Evolutionary conservation across 2,329 filamentous ascomycete species (phyloP).

Genomic region (Lojkania enalia): DNA sequence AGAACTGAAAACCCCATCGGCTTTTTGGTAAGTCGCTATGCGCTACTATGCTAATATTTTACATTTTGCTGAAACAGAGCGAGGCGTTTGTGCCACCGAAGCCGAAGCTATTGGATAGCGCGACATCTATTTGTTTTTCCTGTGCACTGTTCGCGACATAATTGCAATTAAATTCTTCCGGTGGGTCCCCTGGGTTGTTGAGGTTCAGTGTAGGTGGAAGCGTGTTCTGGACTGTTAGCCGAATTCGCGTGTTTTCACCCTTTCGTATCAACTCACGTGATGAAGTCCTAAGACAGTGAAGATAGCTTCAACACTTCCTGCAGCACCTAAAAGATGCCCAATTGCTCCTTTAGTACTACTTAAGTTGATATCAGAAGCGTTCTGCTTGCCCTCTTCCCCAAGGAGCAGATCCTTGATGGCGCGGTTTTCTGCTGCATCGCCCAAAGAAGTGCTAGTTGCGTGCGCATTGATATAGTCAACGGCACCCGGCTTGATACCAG

Average conservation of each 20-base stretch:
- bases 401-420: constrained; percentile 80
- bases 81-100: constrained; percentile 97
- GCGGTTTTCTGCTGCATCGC: constrained; percentile 83
- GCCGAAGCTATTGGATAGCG: constrained; percentile 93
- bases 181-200: constrained; percentile 60
- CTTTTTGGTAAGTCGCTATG: too few relatives aligned
- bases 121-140: constrained; percentile 69
- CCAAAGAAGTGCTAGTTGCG: constrained; percentile 83
- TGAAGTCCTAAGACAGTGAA: constrained; percentile 80
- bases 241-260: background rate
- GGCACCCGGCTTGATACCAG: constrained; percentile 65
- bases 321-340: constrained; percentile 88
- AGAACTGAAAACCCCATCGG: too few relatives aligned
- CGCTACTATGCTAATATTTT: too few relatives aligned
- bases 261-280: constrained; percentile 62
- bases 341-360: constrained; percentile 94
- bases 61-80: constrained; percentile 69
- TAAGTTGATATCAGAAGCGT: constrained; percentile 70
- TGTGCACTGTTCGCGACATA: constrained; percentile 77
- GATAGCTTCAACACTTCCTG: constrained; percentile 86
- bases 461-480: constrained; percentile 97
- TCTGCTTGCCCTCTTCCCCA: constrained; percentile 67
- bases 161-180: constrained; percentile 75
- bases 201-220: constrained; percentile 90
- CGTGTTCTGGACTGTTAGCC: constrained; percentile 59